Percentiles rank a stretch among this genome's conserved stretches.
phyloP scores from a whole-genome alignment of 805 yeast genomes.

The Starmerella sirachaensis region DNA sequence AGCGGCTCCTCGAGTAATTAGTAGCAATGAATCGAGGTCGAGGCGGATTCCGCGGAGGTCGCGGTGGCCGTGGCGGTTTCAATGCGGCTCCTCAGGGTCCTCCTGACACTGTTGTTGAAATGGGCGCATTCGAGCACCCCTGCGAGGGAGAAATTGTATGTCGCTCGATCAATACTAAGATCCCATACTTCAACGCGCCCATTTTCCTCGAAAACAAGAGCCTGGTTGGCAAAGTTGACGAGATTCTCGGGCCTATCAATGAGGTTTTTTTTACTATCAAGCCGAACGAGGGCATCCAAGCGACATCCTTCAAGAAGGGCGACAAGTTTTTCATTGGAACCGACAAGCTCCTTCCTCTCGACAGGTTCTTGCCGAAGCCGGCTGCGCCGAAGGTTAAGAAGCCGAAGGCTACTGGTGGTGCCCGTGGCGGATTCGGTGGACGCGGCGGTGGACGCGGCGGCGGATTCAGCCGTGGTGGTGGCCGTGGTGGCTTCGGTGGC shows the following conservation, averaged over 20 bases:
- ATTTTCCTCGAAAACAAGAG: slow-evolving; percentile 92
- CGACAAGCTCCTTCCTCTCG: slow-evolving; percentile 89
- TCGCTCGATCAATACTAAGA: slow-evolving; percentile 82
- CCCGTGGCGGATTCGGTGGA: slow-evolving; percentile 36
- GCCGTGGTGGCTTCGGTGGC: slow-evolving; percentile 31
- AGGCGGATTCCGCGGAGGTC: slow-evolving; percentile 49
- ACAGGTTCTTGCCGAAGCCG: slow-evolving; percentile 94
- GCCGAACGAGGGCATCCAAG: slow-evolving; percentile 93
- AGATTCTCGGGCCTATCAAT: slow-evolving; percentile 91
- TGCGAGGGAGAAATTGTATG: slow-evolving; percentile 98
- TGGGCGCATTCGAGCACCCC: slow-evolving; percentile 85
- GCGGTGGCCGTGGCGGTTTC: slow-evolving; percentile 59
- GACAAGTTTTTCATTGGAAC: slow-evolving; percentile 93
- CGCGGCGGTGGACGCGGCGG: slow-evolving; percentile 36
- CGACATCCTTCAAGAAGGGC: slow-evolving; percentile 83
- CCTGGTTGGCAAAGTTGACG: slow-evolving; percentile 94
- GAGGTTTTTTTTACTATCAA: slow-evolving; percentile 97
- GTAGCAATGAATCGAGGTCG: slow-evolving; percentile 63
- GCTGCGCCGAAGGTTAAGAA: slow-evolving; percentile 25
- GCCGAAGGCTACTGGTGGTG: slow-evolving; percentile 61
- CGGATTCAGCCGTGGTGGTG: slow-evolving; percentile 33
- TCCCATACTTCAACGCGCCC: slow-evolving; percentile 98
- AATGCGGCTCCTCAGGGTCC: slow-evolving; percentile 87
- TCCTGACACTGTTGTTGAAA: slow-evolving; percentile 88
- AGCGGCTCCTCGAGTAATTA: too few species aligned